Evolutionary conservation across 495 filamentous ascomycete species (phyloP), one percentile per base, ranked within the genome.

Genomic region (Hypoxylon fuscum): DNA sequence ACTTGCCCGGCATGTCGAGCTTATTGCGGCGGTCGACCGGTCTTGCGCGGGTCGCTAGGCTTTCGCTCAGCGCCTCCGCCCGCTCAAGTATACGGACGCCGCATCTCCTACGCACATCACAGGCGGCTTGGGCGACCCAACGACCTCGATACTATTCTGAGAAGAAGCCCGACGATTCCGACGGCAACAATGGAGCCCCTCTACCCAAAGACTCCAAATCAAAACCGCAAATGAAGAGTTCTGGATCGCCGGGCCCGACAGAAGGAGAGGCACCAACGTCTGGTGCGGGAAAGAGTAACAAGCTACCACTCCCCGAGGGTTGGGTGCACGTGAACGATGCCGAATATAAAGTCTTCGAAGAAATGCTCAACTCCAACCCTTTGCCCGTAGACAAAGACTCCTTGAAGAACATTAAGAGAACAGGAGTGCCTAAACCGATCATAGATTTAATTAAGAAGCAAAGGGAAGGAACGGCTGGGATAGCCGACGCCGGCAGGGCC

Each of bases 1-100:
- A 50, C 65, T 72, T 72, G 72, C 76, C 77, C 76, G 79, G 68
- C 72, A 90, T 90, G 87, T 84, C 86, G 70, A 80, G 81, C 72
- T 70, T 88, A 66, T 77, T 90, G 59, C 85, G 87, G 68, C 85
- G 84, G 73, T 84, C 88, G 70, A 81, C 83, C 75, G 79, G 83
- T 74, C 71, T 90, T 73, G 83, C 85, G 74, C 81, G 85, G 73
- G 77, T 85, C 71, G 83, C 85, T 67, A 83, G 77, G 72, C 77
- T 77, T 56, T 81, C 80, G 61, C 64, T 84, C 59, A 76, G 80
- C 55, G 72, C 69, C 46, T 64, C 81, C 35, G 47, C 76, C 49
- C 79, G 79, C 60, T 72, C 78, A 56, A 73, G 65, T 52, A 74
- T 76, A 44, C 72, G 68, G 69, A 64, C 68, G 44, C 70, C 53